Evolutionary conservation across 2,329 filamentous ascomycete genomes (phyloP).

Genomic region (Verticillium isaacii): DNA sequence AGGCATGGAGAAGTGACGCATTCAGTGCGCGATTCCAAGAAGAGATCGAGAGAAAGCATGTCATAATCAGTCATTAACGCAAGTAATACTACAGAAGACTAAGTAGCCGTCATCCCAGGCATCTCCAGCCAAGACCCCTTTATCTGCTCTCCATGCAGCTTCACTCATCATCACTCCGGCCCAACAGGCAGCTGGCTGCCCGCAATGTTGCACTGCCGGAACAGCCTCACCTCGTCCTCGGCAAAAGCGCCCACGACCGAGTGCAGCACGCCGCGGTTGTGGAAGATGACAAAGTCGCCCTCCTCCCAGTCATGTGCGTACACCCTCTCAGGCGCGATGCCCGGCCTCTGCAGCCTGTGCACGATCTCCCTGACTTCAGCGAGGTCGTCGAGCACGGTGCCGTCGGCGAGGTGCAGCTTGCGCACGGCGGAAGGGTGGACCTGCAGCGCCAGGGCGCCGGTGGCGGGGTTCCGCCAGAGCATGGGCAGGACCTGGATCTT

Average conservation of each 20-base stretch:
- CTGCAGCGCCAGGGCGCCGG: conserved; percentile 64
- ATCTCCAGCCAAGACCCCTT: too few species aligned
- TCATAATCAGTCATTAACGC: too few species aligned
- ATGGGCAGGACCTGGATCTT: conserved; percentile 72
- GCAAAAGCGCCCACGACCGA: conserved; percentile 71
- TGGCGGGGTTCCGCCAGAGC: conserved; percentile 73
- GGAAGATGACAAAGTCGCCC: conserved; percentile 72
- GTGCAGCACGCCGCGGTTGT: conserved; percentile 72
- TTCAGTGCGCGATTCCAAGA: too few species aligned
- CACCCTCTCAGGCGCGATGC: conserved; percentile 62
- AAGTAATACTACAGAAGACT: too few species aligned
- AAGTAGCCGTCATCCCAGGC: too few species aligned
- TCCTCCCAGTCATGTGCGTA: conserved; percentile 75
- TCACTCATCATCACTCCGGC: conserved; percentile 21
- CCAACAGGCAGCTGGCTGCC: conserved; percentile 53
- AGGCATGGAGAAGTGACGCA: too few species aligned
- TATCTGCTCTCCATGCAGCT: too few species aligned
- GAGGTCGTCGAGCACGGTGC: conserved; percentile 65
- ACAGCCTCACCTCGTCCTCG: conserved; percentile 68
- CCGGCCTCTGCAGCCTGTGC: conserved; percentile 65
- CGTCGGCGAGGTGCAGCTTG: conserved; percentile 62
- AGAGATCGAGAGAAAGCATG: too few species aligned
- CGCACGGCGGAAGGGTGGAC: conserved; percentile 69
- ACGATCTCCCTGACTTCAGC: conserved; percentile 62
- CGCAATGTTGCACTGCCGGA: conserved; percentile 78